Conservation (phyloP, 164 flowering plant genomes). For the Saururus chinensis region DNA sequence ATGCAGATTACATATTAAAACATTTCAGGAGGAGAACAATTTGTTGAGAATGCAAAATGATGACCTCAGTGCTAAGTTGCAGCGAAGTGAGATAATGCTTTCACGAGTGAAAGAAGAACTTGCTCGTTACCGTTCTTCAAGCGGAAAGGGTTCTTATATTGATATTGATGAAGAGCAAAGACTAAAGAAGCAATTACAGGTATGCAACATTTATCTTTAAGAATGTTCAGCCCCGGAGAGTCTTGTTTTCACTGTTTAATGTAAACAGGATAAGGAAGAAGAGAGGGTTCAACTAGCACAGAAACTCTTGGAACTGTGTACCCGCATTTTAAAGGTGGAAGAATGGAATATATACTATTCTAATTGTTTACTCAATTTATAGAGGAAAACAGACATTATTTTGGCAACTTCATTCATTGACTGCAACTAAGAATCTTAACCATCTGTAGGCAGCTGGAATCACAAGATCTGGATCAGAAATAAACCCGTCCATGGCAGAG, state of each 20-base stretch:
- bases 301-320: conserved; percentile 55
- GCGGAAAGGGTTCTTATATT: conserved; percentile 31
- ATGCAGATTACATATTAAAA: neutral
- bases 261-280: conserved; percentile 63
- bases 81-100: conserved; percentile 39
- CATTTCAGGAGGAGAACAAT: conserved; percentile 81
- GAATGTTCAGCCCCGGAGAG: neutral
- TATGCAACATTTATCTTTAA: conserved; percentile 15
- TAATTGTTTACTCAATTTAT: neutral
- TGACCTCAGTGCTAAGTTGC: conserved; percentile 49
- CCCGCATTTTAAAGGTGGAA: conserved; percentile 72
- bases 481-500: conserved; percentile 49
- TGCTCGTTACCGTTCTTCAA: conserved; percentile 46
- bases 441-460: conserved; percentile 72
- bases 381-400: neutral
- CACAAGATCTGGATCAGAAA: conserved; percentile 34
- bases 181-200: conserved; percentile 53
- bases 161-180: conserved; percentile 57
- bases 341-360: neutral
- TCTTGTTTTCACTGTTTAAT: neutral
- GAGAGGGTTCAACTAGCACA: conserved; percentile 76
- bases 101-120: conserved; percentile 72
- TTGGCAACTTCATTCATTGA: neutral
- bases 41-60: conserved; percentile 59
- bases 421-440: neutral